Evolutionary conservation across 441 rosid genomes (phyloP).

Genomic region (Gossypium trilobum): DNA sequence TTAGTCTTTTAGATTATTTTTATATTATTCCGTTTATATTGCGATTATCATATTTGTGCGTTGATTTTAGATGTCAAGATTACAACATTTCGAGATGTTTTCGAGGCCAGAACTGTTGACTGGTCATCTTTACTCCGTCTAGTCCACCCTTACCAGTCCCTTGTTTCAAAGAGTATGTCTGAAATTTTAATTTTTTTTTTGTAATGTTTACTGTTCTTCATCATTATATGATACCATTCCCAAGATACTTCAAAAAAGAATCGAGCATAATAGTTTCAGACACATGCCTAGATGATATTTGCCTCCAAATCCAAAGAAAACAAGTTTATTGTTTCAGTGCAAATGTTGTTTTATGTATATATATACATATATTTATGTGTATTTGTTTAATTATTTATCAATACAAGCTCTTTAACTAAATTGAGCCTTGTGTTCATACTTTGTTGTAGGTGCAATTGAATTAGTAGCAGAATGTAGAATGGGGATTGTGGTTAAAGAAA

Average conservation of each 20-base stretch:
- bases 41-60: background rate
- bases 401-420: background rate
- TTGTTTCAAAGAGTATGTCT: slow-evolving; percentile 31
- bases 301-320: background rate
- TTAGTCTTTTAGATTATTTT: background rate
- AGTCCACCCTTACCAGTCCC: slow-evolving; percentile 26
- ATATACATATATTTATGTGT: background rate
- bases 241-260: background rate
- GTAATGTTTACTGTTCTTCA: background rate
- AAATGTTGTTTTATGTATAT: background rate
- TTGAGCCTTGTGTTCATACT: background rate
- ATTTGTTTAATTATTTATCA: background rate
- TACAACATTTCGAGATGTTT: slow-evolving; percentile 27
- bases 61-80: slow-evolving; percentile 40
- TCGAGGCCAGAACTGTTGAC: slow-evolving; percentile 36
- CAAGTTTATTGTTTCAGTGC: background rate
- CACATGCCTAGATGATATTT: background rate
- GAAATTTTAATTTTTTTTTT: background rate
- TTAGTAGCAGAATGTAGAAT: slow-evolving; percentile 23
- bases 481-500: slow-evolving; percentile 29
- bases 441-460: slow-evolving; percentile 30
- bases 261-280: background rate
- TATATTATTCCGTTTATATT: background rate
- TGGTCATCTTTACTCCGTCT: slow-evolving; percentile 33
- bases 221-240: background rate